Conservation (phyloP, 768 basidiomycete genomes). For the Suillus fuscotomentosus region DNA sequence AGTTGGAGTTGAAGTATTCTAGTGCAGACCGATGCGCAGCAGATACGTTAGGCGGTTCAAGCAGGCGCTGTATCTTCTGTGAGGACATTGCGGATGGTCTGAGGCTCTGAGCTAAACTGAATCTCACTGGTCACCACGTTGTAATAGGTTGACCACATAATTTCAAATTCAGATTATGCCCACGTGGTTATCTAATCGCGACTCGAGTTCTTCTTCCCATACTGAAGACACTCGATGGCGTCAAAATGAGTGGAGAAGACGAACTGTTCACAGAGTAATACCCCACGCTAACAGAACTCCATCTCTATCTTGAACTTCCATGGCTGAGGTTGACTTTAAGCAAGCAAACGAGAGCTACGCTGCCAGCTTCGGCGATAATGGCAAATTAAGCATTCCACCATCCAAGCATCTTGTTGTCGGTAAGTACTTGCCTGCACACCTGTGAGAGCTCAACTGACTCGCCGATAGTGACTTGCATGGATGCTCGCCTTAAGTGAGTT, state of each 20-base stretch:
- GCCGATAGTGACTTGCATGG: conserved; percentile 65
- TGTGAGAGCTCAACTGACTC: not conserved
- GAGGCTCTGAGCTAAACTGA: not conserved
- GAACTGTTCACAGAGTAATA: not conserved
- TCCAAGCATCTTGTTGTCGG: conserved; percentile 39
- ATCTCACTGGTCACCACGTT: not conserved
- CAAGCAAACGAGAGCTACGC: conserved; percentile 46
- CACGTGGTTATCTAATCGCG: conserved; percentile 28
- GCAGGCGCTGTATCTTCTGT: conserved; percentile 45
- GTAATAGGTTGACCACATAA: not conserved
- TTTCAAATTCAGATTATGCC: not conserved
- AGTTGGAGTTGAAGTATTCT: conserved; percentile 43
- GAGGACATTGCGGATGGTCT: conserved; percentile 34
- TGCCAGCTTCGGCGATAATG: conserved; percentile 44
- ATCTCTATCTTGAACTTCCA: conserved; percentile 6
- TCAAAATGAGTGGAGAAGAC: not conserved
- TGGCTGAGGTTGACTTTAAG: conserved; percentile 31
- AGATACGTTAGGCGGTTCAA: conserved; percentile 47
- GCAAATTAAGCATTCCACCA: conserved; percentile 36
- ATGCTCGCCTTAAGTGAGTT: conserved; percentile 63
- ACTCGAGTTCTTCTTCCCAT: not conserved
- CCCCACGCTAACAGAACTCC: not conserved
- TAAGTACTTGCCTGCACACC: conserved; percentile 17
- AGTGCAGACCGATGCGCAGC: conserved; percentile 34
- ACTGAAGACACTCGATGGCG: not conserved